phyloP scores from a whole-genome alignment of 805 yeast species.

The Wickerhamomyces ciferrii region DNA sequence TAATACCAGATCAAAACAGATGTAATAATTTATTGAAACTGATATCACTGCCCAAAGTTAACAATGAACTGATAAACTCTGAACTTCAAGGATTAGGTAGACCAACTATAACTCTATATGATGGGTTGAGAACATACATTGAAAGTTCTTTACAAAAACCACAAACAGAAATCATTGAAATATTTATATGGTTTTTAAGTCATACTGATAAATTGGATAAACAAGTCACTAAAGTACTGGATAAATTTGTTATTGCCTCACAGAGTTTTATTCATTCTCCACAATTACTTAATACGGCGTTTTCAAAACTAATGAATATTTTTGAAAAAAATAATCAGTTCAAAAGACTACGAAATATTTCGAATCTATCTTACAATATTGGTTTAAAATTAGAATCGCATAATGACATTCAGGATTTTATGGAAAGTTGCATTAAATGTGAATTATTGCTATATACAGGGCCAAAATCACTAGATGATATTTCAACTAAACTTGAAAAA shows the following conservation, averaged over 20 bases:
- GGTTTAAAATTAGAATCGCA: constrained; percentile 17
- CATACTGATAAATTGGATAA: constrained; percentile 1
- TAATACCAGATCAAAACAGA: constrained; percentile 5
- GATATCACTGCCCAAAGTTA: constrained; percentile 9
- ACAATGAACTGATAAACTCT: constrained; percentile 7
- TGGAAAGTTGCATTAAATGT: constrained; percentile 20
- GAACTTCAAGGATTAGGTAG: constrained; percentile 9
- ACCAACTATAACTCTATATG: constrained; percentile 12
- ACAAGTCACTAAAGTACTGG: constrained; percentile 1
- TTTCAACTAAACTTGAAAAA: constrained; percentile 27
- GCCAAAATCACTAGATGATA: constrained; percentile 11
- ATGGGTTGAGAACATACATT: constrained; percentile 9
- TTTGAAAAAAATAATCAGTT: constrained; percentile 20
- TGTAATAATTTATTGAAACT: constrained; percentile 8
- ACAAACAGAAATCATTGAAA: background rate
- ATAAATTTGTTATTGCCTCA: constrained; percentile 6
- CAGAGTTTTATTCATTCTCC: constrained; percentile 2
- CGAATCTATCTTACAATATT: constrained; percentile 38
- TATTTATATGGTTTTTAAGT: constrained; percentile 4
- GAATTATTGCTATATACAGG: constrained; percentile 8
- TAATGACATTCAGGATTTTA: constrained; percentile 5
- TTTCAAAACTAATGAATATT: constrained; percentile 14
- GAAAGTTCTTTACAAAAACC: background rate
- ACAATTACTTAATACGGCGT: constrained; percentile 6
- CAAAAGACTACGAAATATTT: constrained; percentile 40